Conservation (phyloP, 2,329 filamentous ascomycete genomes). For the Myotisia sp. region DNA sequence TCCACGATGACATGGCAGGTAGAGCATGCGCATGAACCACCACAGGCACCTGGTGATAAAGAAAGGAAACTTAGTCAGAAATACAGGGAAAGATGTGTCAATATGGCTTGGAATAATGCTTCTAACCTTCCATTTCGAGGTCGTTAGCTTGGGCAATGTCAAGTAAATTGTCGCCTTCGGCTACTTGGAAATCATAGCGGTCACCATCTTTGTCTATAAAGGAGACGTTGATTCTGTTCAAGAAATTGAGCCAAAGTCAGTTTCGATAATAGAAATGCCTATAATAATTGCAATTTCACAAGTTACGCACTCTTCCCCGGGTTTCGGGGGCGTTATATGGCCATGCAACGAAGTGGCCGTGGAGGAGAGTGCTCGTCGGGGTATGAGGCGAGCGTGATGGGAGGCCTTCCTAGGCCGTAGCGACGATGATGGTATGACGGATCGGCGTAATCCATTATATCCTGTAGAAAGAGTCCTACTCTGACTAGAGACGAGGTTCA, state of each 20-base stretch:
- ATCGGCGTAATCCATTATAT: background rate
- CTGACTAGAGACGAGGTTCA: slow-evolving; percentile 2
- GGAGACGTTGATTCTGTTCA: slow-evolving; percentile 61
- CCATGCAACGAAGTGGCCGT: slow-evolving; percentile 52
- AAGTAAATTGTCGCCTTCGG: slow-evolving; percentile 78
- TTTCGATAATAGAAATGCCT: too few species aligned
- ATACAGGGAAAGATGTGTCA: background rate
- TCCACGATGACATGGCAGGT: slow-evolving; percentile 83
- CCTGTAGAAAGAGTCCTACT: slow-evolving; percentile 2
- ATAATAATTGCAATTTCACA: background rate
- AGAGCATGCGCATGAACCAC: slow-evolving; percentile 83
- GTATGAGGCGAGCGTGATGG: background rate
- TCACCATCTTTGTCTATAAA: slow-evolving; percentile 85
- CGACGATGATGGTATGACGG: background rate
- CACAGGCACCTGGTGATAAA: slow-evolving; percentile 80
- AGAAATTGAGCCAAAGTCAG: slow-evolving; percentile 2
- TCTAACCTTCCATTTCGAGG: slow-evolving; percentile 82
- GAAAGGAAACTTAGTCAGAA: too few species aligned
- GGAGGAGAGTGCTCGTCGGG: slow-evolving; percentile 46
- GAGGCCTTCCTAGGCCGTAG: background rate
- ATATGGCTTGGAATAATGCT: slow-evolving; percentile 1
- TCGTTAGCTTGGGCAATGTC: slow-evolving; percentile 92
- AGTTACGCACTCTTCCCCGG: slow-evolving; percentile 69
- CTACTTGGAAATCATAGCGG: slow-evolving; percentile 62
- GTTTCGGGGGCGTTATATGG: slow-evolving; percentile 68